phyloP scores from a whole-genome alignment of 1,139 yeast species.

The Citeromyces hawaiiensis region DNA sequence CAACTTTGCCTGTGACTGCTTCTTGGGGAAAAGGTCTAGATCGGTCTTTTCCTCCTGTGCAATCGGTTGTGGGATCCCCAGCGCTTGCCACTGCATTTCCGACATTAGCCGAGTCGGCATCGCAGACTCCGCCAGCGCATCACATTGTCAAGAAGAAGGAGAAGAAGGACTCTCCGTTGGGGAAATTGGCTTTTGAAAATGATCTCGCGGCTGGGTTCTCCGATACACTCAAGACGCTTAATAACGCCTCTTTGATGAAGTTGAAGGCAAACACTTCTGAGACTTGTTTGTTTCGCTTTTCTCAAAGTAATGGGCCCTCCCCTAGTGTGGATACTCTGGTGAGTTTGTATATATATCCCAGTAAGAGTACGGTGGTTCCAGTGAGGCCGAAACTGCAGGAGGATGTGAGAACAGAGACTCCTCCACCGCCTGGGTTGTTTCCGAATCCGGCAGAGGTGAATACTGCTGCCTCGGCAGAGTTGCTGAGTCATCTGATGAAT shows the following conservation, averaged over 20 bases:
- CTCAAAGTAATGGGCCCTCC: slow-evolving; percentile 10
- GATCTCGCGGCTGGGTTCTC: slow-evolving; percentile 11
- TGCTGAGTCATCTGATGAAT: slow-evolving; percentile 8
- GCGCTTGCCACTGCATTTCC: slow-evolving; percentile 42
- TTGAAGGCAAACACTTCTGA: background rate
- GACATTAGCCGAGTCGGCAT: slow-evolving; percentile 51
- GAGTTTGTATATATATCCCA: slow-evolving; percentile 5
- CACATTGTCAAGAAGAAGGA: slow-evolving; percentile 12
- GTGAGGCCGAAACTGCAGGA: background rate
- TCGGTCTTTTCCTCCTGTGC: slow-evolving; percentile 3
- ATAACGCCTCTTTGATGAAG: slow-evolving; percentile 5
- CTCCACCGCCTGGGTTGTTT: slow-evolving; percentile 35
- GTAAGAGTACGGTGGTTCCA: background rate
- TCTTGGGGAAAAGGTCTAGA: slow-evolving; percentile 35
- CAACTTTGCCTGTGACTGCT: slow-evolving; percentile 42
- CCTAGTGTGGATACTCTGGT: background rate
- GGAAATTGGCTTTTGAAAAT: slow-evolving; percentile 8
- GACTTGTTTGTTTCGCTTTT: slow-evolving; percentile 2
- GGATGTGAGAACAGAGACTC: slow-evolving; percentile 14
- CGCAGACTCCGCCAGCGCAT: slow-evolving; percentile 8
- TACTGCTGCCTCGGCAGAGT: slow-evolving; percentile 5
- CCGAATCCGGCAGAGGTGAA: slow-evolving; percentile 4
- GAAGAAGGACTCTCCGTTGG: slow-evolving; percentile 14
- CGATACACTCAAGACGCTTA: slow-evolving; percentile 12
- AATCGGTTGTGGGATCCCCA: slow-evolving; percentile 14